phyloP scores from a whole-genome alignment of 2,329 filamentous ascomycete genomes.

The Sporothrix variecibatus region DNA sequence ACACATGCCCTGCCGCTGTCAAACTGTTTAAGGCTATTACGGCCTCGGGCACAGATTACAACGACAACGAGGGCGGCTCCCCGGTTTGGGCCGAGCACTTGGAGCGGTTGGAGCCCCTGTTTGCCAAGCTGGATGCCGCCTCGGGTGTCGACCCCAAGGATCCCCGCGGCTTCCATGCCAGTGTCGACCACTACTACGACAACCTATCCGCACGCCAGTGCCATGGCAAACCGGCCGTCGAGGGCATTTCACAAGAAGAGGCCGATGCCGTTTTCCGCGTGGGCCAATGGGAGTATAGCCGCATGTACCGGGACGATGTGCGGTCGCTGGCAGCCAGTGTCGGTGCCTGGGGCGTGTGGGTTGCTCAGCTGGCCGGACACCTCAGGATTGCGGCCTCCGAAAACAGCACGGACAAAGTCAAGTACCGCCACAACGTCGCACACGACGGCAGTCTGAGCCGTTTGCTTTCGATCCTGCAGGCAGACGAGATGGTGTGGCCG shows the following conservation, averaged over 20 bases:
- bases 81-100: slow-evolving; percentile 30
- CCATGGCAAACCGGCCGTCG: slow-evolving; percentile 65
- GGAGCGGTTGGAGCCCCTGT: slow-evolving; percentile 50
- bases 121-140: slow-evolving; percentile 62
- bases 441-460: slow-evolving; percentile 74
- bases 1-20: slow-evolving; percentile 60
- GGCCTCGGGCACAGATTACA: background rate
- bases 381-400: slow-evolving; percentile 46
- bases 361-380: slow-evolving; percentile 69
- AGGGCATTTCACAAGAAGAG: slow-evolving; percentile 57
- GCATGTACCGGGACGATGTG: slow-evolving; percentile 69
- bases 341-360: slow-evolving; percentile 69
- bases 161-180: slow-evolving; percentile 63
- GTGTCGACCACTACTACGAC: slow-evolving; percentile 82
- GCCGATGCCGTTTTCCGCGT: slow-evolving; percentile 73
- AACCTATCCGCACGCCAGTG: slow-evolving; percentile 79
- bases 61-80: background rate
- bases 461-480: slow-evolving; percentile 68
- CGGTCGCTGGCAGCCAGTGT: slow-evolving; percentile 63
- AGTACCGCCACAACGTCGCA: slow-evolving; percentile 74
- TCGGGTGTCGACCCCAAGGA: slow-evolving; percentile 63
- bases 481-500: slow-evolving; percentile 79
- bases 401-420: slow-evolving; percentile 32
- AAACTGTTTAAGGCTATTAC: slow-evolving; percentile 30
- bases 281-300: slow-evolving; percentile 79